A percentile compares a stretch with the other conserved stretches of the same genome.
phyloP scores from a whole-genome alignment of 176 grass and related monocot genomes.

The Metroxylon sagu region DNA sequence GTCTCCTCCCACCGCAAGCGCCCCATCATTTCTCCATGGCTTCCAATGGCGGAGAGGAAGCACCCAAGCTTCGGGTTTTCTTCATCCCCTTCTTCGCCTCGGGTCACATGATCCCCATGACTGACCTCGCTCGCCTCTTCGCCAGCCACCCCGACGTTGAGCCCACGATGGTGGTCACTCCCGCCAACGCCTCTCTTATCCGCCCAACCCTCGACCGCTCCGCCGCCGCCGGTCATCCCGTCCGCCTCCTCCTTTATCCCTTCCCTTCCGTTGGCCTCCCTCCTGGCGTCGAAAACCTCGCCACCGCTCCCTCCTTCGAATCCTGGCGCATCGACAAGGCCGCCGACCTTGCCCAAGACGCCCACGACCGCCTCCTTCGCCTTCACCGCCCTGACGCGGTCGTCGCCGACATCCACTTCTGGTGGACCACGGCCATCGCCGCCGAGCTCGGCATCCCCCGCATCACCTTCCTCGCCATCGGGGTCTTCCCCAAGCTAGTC shows the following conservation, averaged over 20 bases:
- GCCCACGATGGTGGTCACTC: slow-evolving; percentile 43
- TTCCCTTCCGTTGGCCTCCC: slow-evolving; percentile 63
- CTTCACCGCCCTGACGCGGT: not conserved
- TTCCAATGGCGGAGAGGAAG: not conserved
- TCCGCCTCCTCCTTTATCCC: slow-evolving; percentile 29
- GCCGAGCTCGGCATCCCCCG: slow-evolving; percentile 44
- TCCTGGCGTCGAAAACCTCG: slow-evolving; percentile 39
- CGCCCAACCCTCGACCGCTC: slow-evolving; percentile 15
- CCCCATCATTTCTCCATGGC: too few species aligned
- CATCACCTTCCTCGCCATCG: slow-evolving; percentile 50
- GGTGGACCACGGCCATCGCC: slow-evolving; percentile 4
- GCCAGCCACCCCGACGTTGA: slow-evolving; percentile 20
- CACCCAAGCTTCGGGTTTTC: slow-evolving; percentile 45
- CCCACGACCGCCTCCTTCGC: not conserved
- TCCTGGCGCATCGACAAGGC: slow-evolving; percentile 44
- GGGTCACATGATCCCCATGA: slow-evolving; percentile 70
- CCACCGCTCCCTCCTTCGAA: slow-evolving; percentile 16
- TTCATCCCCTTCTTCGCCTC: slow-evolving; percentile 60
- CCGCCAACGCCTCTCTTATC: slow-evolving; percentile 29
- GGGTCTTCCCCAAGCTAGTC: not conserved
- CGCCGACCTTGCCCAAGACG: slow-evolving; percentile 8
- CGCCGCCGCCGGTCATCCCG: slow-evolving; percentile 16
- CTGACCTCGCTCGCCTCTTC: slow-evolving; percentile 53
- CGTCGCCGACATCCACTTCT: not conserved
- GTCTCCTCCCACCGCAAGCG: too few species aligned